phyloP scores from a whole-genome alignment of 2,329 filamentous ascomycete species.

The Metarhizium robertsii region DNA sequence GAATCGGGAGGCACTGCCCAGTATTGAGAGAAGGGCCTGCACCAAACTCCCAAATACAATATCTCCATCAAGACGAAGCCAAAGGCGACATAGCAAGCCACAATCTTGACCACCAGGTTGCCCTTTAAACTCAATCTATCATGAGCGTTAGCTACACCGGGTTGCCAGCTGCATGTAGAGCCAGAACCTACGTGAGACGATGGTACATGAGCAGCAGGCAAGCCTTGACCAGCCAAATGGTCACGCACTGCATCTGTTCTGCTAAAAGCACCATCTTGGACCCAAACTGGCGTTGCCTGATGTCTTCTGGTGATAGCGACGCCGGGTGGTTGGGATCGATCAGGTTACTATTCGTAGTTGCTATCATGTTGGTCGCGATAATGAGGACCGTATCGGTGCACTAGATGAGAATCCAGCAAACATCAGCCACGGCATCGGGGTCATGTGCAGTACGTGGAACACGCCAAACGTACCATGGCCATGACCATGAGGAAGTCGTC shows the following conservation, averaged over 20 bases:
- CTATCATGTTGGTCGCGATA: constrained; percentile 44
- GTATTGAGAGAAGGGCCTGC: constrained; percentile 44
- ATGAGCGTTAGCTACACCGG: background rate
- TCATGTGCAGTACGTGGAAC: constrained; percentile 9
- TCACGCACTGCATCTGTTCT: constrained; percentile 52
- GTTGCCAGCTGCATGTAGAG: background rate
- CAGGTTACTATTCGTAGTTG: constrained; percentile 48
- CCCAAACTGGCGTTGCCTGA: constrained; percentile 34
- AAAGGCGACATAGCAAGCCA: constrained; percentile 35
- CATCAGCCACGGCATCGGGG: background rate
- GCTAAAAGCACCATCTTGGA: constrained; percentile 55
- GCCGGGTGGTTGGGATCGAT: constrained; percentile 37
- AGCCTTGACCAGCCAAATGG: constrained; percentile 46
- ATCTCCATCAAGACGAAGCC: constrained; percentile 43
- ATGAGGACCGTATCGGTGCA: constrained; percentile 44
- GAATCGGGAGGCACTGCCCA: constrained; percentile 46
- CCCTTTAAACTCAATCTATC: constrained; percentile 34
- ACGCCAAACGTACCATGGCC: constrained; percentile 29
- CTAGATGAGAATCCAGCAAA: constrained; percentile 14
- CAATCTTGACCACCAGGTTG: constrained; percentile 36
- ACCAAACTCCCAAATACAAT: constrained; percentile 41
- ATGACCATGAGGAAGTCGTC: constrained; percentile 43
- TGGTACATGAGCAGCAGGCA: constrained; percentile 49
- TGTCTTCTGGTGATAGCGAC: constrained; percentile 32
- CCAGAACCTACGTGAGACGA: constrained; percentile 36